Evolutionary conservation across 805 yeast genomes (phyloP), one percentile per base, ranked within the genome.

Genomic region (Hanseniaspora clermontiae): DNA sequence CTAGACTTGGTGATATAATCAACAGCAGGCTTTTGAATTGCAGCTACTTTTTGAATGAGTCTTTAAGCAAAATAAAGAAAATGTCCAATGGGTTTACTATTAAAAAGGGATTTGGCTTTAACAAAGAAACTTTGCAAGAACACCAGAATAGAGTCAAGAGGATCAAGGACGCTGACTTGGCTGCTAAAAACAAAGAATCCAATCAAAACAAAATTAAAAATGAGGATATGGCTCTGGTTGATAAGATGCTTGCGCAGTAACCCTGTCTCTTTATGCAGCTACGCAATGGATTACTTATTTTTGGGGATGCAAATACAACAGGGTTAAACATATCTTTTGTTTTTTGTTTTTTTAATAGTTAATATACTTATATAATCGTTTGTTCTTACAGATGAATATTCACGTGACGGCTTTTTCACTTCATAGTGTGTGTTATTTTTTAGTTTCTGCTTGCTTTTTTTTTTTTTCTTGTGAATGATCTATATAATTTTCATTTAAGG

Each of bases 1-100:
- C 97, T 0, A 72, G 80, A 17, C 75, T 87, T 0, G 81, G 82
- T 64, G 82, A 85, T 40, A 77, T 90, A 2, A 72, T 91, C 7
- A 78, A 86, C 19, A 82, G 90, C 38, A 72, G 97, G 59, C 68
- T 88, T 37, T 69, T 82, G 60, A 75, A 83, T 43, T 72, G 82
- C 2, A 69, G 55, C 51, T 67, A 56, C 56, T 72, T 56, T 52
- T 63, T 83, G 43, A 69, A 74, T 27, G 72, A 76, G 36, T 78
- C 84, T 0, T 63, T 82, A 45, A 66, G 70, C 15, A 67, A 67
- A 29, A 68, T 83, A 5, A 76, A 75, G 42, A 66, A 70, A 17
- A 62, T 83, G 52, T 14, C 49, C 7, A 78, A 83, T 0, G 71
- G 72, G 20, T 82, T 79, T 63, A 75, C 81, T 7, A 83, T 86